A percentile compares a stretch with the other conserved stretches of the same genome.
Conservation (phyloP, 495 filamentous ascomycete genomes). For the Platismatia glauca region DNA sequence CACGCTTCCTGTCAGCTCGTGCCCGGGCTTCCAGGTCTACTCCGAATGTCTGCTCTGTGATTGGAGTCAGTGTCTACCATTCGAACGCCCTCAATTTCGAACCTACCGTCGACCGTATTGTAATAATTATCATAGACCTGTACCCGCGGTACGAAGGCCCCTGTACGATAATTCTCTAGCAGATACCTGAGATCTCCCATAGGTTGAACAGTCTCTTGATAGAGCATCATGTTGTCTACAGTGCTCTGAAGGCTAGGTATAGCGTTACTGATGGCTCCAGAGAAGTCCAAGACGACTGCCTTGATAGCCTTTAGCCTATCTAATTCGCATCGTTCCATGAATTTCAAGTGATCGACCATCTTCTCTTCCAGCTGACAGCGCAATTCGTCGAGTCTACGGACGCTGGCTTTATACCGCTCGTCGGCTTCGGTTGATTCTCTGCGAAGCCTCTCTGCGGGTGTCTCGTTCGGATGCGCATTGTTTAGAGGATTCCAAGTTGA, state of each 20-base stretch:
- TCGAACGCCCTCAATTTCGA: not conserved
- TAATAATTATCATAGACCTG: slow-evolving; percentile 98
- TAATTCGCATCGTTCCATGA: slow-evolving; percentile 95
- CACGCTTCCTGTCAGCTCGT: slow-evolving; percentile 86
- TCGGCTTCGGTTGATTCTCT: slow-evolving; percentile 87
- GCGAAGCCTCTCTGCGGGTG: slow-evolving; percentile 73
- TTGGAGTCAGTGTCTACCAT: slow-evolving; percentile 20
- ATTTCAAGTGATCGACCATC: slow-evolving; percentile 82
- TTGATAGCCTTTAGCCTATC: slow-evolving; percentile 97
- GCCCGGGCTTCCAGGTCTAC: slow-evolving; percentile 93
- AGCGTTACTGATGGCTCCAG: slow-evolving; percentile 94
- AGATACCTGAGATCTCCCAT: slow-evolving; percentile 85
- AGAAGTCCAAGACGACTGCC: slow-evolving; percentile 94
- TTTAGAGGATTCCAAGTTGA: slow-evolving; percentile 85
- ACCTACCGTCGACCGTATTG: slow-evolving; percentile 75
- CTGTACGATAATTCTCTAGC: slow-evolving; percentile 95
- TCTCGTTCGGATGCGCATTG: slow-evolving; percentile 85
- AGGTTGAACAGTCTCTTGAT: slow-evolving; percentile 96
- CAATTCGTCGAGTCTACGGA: slow-evolving; percentile 78
- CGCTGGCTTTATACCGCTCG: slow-evolving; percentile 79
- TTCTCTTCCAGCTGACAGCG: slow-evolving; percentile 91
- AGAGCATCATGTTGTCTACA: slow-evolving; percentile 97
- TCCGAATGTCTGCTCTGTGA: slow-evolving; percentile 83
- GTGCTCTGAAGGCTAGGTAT: slow-evolving; percentile 92
- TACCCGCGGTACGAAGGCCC: slow-evolving; percentile 84